phyloP scores from a whole-genome alignment of 2,329 filamentous ascomycete genomes.

The Colletotrichum melonis region DNA sequence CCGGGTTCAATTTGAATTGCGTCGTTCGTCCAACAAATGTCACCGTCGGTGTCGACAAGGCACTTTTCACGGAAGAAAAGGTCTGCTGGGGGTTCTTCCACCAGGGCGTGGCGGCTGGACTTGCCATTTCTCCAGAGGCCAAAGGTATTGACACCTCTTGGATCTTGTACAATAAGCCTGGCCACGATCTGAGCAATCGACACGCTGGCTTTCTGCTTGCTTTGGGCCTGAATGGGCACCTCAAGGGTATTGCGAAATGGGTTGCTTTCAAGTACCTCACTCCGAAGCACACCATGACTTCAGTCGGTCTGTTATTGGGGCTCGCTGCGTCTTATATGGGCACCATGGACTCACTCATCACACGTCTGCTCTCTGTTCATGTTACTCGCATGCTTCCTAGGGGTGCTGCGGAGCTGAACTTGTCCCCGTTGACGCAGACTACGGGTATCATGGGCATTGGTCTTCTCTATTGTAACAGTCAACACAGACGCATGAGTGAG shows the following conservation, averaged over 20 bases:
- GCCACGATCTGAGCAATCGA: slow-evolving; percentile 88
- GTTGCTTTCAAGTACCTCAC: slow-evolving; percentile 99
- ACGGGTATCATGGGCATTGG: slow-evolving; percentile 98
- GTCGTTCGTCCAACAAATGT: slow-evolving; percentile 92
- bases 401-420: slow-evolving; percentile 92
- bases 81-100: slow-evolving; percentile 99
- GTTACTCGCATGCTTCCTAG: slow-evolving; percentile 93
- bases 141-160: slow-evolving; percentile 98
- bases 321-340: slow-evolving; percentile 94
- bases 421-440: slow-evolving; percentile 93
- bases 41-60: slow-evolving; percentile 92
- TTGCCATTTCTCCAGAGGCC: slow-evolving; percentile 89
- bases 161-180: slow-evolving; percentile 97
- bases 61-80: slow-evolving; percentile 91
- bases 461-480: slow-evolving; percentile 91
- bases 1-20: slow-evolving; percentile 92
- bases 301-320: slow-evolving; percentile 91
- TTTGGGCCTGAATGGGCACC: slow-evolving; percentile 91
- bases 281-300: slow-evolving; percentile 99
- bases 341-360: slow-evolving; percentile 97
- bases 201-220: slow-evolving; percentile 95
- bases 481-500: slow-evolving; percentile 98
- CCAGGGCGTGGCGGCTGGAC: slow-evolving; percentile 90
- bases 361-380: slow-evolving; percentile 92
- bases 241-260: slow-evolving; percentile 97